Evolutionary conservation across 768 basidiomycete species (phyloP), one percentile per base, ranked within the genome.

Genomic region (Russula emetica): DNA sequence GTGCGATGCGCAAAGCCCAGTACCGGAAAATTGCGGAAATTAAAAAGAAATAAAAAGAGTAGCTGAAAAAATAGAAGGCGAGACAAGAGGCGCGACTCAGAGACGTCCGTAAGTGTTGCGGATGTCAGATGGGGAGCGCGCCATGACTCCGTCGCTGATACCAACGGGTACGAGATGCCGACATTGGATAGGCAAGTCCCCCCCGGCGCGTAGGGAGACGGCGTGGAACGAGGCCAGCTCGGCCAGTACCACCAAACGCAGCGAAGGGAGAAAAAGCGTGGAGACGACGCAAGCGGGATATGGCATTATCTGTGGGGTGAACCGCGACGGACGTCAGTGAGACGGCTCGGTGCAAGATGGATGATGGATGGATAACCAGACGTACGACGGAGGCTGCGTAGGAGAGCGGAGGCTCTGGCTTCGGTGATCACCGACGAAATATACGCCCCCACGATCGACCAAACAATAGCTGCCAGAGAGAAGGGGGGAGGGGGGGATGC

Each of bases 171-270:
- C 50, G 55, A 20, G 47, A 55, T 1, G 30, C 7, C 6, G 55
- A 40, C 38, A 62, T 13, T 2, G 61, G 61, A 18, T 55, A 47
- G 11, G 61, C 10, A 14, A 57, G 2, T 24, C 62, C 42, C 8
- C 56, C 50, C 5, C 42, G 32, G 32, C 62, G 62, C 18, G n/a
- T 4, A 20, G 62, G 40, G 16, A n/a, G 3, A 11, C 56, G 62
- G 24, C 24, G 56, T 42, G 42, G 49, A 2, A 45, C 8, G 44
- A 22, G 20, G n/a, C 40, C 32, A 7, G 34, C 24, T 36, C 24
- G 56, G 42, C 40, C 28, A 24, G 36, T 30, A 9, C 13, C 42
- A n/a, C 34, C 38, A 16, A 22, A 18, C 8, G 28, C 32, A 32
- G 47, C 1, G 5, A 36, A 13, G 9, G 36, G 34, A 2, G 34